These are phyloP conservation scores for Coffea canephora DNA, from an alignment of 257 asterid genomes.

Conservation along the genomic window DNA sequence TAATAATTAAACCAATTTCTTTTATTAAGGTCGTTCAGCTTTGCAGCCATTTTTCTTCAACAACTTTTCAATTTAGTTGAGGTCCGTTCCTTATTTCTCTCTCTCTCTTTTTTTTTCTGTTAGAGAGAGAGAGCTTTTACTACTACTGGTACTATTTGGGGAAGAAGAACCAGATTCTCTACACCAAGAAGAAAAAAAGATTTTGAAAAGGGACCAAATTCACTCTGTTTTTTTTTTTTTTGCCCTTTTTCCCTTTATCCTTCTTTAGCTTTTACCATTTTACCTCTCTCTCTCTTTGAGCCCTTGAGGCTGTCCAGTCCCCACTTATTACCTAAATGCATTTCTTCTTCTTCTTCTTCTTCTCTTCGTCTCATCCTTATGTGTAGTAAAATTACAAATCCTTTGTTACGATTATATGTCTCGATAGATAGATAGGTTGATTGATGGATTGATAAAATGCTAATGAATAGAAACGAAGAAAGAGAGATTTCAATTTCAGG, in stretches of 20 bases:
- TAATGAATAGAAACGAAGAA: neutral
- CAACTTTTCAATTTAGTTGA: neutral
- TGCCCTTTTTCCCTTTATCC: slow-evolving; percentile 22
- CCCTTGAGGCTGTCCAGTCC: slow-evolving; percentile 5
- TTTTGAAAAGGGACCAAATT: slow-evolving; percentile 30
- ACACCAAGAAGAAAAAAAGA: slow-evolving; percentile 27
- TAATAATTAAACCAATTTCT: too few species aligned
- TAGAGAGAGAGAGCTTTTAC: neutral
- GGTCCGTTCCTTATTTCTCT: neutral
- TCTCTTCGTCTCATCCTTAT: too few species aligned
- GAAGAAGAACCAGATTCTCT: slow-evolving; percentile 58
- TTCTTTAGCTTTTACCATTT: slow-evolving; percentile 20
- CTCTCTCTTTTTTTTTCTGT: neutral
- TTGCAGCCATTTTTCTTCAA: neutral
- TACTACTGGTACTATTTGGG: neutral
- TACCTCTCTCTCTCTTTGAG: neutral
- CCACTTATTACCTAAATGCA: neutral
- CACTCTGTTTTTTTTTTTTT: too few species aligned
- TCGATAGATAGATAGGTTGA: neutral
- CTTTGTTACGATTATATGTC: neutral
- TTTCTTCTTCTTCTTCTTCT: neutral
- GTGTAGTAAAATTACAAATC: neutral
- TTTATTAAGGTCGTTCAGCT: neutral
- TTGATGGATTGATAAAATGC: neutral
- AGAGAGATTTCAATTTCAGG: neutral